Percentiles rank a stretch among this genome's conserved stretches.
phyloP scores from a whole-genome alignment of 495 filamentous ascomycete species.

The Aspergillus cavernicola region DNA sequence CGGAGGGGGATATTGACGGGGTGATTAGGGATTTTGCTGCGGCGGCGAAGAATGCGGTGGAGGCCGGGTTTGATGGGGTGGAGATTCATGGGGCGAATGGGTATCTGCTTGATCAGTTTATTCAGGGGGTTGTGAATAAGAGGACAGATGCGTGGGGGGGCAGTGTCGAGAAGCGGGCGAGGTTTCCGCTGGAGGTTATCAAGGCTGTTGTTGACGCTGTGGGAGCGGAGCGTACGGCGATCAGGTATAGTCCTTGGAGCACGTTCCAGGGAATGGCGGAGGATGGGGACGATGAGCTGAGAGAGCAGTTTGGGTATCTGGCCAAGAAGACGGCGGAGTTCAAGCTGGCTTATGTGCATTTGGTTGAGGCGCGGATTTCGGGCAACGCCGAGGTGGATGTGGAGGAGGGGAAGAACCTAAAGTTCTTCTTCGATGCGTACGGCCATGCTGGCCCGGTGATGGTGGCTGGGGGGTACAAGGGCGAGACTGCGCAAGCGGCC shows the following conservation, averaged over 20 bases:
- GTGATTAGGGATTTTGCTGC: conserved; percentile 53
- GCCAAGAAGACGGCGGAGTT: conserved; percentile 48
- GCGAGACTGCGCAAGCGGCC: conserved; percentile 36
- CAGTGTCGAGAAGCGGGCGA: conserved; percentile 63
- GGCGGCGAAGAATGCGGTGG: conserved; percentile 61
- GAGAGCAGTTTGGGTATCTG: conserved; percentile 60
- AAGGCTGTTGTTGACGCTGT: conserved; percentile 60
- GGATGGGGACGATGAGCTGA: conserved; percentile 62
- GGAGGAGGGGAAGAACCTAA: conserved; percentile 43
- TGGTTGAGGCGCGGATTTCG: conserved; percentile 52
- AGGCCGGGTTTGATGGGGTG: conserved; percentile 71
- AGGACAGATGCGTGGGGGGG: conserved; percentile 67
- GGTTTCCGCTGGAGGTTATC: conserved; percentile 62
- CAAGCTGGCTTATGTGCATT: conserved; percentile 63
- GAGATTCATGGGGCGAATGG: conserved; percentile 74
- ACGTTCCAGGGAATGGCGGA: conserved; percentile 64
- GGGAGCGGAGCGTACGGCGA: conserved; percentile 57
- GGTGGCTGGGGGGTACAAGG: conserved; percentile 56
- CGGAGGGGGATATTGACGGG: conserved; percentile 51
- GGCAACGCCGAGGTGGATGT: conserved; percentile 38
- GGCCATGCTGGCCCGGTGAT: conserved; percentile 51
- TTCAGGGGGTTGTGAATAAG: conserved; percentile 57
- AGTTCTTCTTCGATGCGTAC: conserved; percentile 44
- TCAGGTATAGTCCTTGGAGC: conserved; percentile 63
- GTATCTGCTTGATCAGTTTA: conserved; percentile 73